Base-by-base conservation (phyloP, 2,329 filamentous ascomycete genomes). In the Aspergillus amoenus region DNA sequence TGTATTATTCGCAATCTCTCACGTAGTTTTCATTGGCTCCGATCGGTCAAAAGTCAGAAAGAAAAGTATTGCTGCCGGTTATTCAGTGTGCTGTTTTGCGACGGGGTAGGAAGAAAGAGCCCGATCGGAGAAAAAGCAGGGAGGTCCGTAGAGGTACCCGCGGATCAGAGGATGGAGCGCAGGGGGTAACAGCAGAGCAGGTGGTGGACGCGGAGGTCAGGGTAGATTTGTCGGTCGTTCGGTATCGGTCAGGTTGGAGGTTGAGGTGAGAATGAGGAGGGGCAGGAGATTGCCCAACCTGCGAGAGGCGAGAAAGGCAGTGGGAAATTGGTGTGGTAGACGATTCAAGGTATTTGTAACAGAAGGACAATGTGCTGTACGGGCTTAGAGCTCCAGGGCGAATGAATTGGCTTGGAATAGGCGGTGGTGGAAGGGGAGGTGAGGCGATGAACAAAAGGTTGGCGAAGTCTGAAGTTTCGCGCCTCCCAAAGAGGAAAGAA, bases 21-120 rank as follows among this genome's bases (percentile, higher is more conserved):
- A 71, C 62, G 61, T 63, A 49, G 34, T 56, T 66, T 57, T 69
- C 70, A 72, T 72, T 67, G 64, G 66, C 64, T 59, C 61, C 34
- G 47, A 53, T 55, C 49, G 50, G 12, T 34, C n/a, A 45, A 54
- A 43, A 42, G 30, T 30, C 46, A 30, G 37, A n/a, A 37, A 59
- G 41, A 49, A 50, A 39, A 49, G 45, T 24, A 39, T 45, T 40
- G 27, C 41, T 55, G 18, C 17, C 18, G 54, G 32, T 44, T 41
- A 52, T 22, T 54, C 41, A 37, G 32, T 54, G 51, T 47, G 34
- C 18, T n/a, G 11, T 52, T 39, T 40, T 37, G 53, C 39, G 42
- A 30, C 45, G 41, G 34, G n/a, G 41, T 21, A 27, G 21, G 41
- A 18, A 24, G 34, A 46, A n/a, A 12, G 30, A 42, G n/a, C 7